Evolutionary conservation across 805 yeast species (phyloP).

Genomic region (Yamadazyma takamatsuzukensis): DNA sequence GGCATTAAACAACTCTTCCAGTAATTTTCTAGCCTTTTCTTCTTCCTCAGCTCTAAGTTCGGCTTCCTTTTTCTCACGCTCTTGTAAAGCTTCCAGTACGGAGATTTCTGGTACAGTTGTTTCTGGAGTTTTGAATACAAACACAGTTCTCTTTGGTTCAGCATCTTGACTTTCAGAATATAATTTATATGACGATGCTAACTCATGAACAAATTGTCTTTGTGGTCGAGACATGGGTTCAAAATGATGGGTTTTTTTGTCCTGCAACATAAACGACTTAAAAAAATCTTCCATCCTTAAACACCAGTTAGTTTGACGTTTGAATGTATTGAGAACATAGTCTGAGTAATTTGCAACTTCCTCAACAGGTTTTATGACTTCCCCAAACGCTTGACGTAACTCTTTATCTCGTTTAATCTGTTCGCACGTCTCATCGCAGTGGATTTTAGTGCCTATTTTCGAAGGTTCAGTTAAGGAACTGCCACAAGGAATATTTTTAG

Average conservation of each 20-base stretch:
- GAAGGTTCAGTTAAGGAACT: constrained; percentile 37
- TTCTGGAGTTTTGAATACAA: constrained; percentile 40
- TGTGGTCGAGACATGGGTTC: constrained; percentile 71
- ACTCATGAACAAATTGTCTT: constrained; percentile 64
- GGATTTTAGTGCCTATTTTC: constrained; percentile 35
- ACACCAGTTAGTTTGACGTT: constrained; percentile 67
- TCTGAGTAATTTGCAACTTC: constrained; percentile 37
- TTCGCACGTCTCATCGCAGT: constrained; percentile 72
- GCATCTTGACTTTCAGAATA: constrained; percentile 75
- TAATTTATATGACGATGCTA: constrained; percentile 57
- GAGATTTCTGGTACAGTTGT: constrained; percentile 33
- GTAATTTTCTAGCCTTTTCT: constrained; percentile 16
- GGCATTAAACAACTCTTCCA: constrained; percentile 42
- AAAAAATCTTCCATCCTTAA: constrained; percentile 54
- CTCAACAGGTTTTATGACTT: constrained; percentile 8
- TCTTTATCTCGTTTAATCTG: constrained; percentile 54
- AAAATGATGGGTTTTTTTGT: constrained; percentile 50
- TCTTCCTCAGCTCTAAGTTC: constrained; percentile 16
- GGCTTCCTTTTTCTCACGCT: constrained; percentile 16
- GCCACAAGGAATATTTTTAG: constrained; percentile 52
- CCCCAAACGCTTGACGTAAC: constrained; percentile 32
- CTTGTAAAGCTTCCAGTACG: constrained; percentile 29
- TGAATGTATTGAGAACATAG: constrained; percentile 43
- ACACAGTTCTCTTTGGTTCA: constrained; percentile 76
- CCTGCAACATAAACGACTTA: constrained; percentile 4